These are phyloP conservation scores for Aurinia saxatilis DNA, from an alignment of 345 rosid genomes.

Conservation along the genomic window DNA sequence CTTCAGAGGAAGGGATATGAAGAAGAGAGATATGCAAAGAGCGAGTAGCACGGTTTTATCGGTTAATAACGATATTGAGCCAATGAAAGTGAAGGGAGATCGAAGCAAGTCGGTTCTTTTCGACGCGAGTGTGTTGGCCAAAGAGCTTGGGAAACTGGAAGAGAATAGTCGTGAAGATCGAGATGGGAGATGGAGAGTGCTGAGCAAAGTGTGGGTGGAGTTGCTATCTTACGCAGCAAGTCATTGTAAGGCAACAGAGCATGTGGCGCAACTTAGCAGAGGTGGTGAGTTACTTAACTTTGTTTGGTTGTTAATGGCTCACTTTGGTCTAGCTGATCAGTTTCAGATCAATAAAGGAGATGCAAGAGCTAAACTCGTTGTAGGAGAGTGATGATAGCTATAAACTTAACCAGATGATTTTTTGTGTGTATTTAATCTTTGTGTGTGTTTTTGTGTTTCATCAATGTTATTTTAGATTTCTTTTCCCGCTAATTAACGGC, in stretches of 20 bases:
- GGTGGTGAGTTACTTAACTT: constrained; percentile 38
- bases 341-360: constrained; percentile 48
- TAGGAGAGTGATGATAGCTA: constrained; percentile 25
- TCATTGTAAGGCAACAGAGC: constrained; percentile 29
- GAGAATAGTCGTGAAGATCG: background rate
- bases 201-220: constrained; percentile 42
- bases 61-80: background rate
- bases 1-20: background rate
- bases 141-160: constrained; percentile 5
- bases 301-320: constrained; percentile 37
- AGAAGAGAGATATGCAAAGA: background rate
- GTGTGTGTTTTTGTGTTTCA: too few species aligned
- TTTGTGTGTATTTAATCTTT: background rate
- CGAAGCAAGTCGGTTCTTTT: constrained; percentile 27
- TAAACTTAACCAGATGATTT: background rate
- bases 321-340: constrained; percentile 38
- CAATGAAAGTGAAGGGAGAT: constrained; percentile 6
- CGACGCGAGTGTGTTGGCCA: constrained; percentile 23
- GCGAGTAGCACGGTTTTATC: background rate
- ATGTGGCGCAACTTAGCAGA: constrained; percentile 25
- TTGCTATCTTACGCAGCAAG: constrained; percentile 31
- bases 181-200: constrained; percentile 30
- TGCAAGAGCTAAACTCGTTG: constrained; percentile 46
- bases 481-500: too few species aligned
- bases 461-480: too few species aligned